These are phyloP conservation scores for Glycyrrhiza uralensis DNA, from an alignment of 306 rosid species.

Conservation along the genomic window DNA sequence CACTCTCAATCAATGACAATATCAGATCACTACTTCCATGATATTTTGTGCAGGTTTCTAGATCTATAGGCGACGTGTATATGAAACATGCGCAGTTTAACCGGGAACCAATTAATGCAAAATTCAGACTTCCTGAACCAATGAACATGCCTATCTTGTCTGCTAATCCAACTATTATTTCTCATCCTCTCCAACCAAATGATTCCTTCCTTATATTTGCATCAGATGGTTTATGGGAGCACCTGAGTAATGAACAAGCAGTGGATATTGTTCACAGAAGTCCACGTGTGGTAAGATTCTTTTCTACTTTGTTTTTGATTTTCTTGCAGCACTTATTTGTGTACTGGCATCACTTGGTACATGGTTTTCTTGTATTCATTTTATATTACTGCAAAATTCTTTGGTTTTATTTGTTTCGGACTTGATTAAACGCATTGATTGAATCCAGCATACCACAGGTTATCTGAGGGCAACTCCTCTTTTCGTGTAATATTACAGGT, in stretches of 20 bases:
- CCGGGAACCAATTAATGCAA: constrained; percentile 61
- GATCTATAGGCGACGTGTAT: constrained; percentile 87
- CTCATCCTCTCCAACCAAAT: constrained; percentile 76
- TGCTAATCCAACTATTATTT: constrained; percentile 71
- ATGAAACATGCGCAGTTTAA: constrained; percentile 79
- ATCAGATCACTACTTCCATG: background rate
- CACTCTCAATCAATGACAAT: background rate
- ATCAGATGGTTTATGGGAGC: constrained; percentile 98
- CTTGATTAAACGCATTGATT: constrained; percentile 9
- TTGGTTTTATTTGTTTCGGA: constrained; percentile 10
- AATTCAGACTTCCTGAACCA: constrained; percentile 89
- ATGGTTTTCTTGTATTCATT: background rate
- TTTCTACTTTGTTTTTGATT: constrained; percentile 1
- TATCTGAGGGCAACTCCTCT: background rate
- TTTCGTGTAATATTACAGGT: background rate
- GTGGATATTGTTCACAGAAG: constrained; percentile 80
- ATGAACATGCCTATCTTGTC: constrained; percentile 75
- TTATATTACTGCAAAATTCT: background rate
- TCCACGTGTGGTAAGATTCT: constrained; percentile 64
- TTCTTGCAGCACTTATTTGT: constrained; percentile 5
- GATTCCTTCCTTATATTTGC: constrained; percentile 97
- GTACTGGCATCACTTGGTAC: background rate
- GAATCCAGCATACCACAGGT: background rate
- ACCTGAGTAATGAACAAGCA: constrained; percentile 81
- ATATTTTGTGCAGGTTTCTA: constrained; percentile 75